Evolutionary conservation across 192 early-diverging fungal genomes (phyloP), one percentile per base, ranked within the genome.

Genomic region (Chytriomyces sp.): DNA sequence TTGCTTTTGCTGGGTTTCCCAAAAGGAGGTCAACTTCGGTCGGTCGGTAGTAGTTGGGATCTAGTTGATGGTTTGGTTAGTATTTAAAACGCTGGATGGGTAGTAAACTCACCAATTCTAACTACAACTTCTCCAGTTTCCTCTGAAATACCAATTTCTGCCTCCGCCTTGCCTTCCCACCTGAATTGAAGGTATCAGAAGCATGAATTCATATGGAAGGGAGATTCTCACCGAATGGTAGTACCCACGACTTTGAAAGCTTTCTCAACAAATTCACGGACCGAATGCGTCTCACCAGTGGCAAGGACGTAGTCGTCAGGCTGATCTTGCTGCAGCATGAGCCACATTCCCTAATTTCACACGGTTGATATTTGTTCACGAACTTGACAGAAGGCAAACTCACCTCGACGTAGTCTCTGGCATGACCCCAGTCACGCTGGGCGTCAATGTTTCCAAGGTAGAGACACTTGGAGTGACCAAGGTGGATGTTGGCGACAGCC

Each of bases 371-470:
- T n/a, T 14, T 26, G 7, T 10, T 58, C 79, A 2, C 12, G 14
- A 17, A 26, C 32, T 59, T n/a, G 32, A 37, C 30, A 72, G 17
- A n/a, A 25, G 28, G 5, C 0, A 41, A 28, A 55, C 31, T 12
- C 14, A 78, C 75, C 62, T 82, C 80, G 49, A 88, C 78, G 77
- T 92, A 92, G 66, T 92, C 91, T 49, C 86, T 81, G 32, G 91
- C 91, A 59, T 92, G 91, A 62, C 91, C 91, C 91, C 91, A 92
- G 80, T 92, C 91, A 79, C 91, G 83, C 78, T 89, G 90, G 53
- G 91, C 86, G 78, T 92, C 89, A 34, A 92, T 75, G 73, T 92
- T 92, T 64, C 91, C 91, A 32, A 92, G 78, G 75, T 89, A 90
- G 10, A 92, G 59, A 74, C 89, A 90, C 55, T 88, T 82, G 63